These are phyloP conservation scores for Pelargonium fulgidum DNA, from an alignment of 441 rosid species.

Conservation along the genomic window DNA sequence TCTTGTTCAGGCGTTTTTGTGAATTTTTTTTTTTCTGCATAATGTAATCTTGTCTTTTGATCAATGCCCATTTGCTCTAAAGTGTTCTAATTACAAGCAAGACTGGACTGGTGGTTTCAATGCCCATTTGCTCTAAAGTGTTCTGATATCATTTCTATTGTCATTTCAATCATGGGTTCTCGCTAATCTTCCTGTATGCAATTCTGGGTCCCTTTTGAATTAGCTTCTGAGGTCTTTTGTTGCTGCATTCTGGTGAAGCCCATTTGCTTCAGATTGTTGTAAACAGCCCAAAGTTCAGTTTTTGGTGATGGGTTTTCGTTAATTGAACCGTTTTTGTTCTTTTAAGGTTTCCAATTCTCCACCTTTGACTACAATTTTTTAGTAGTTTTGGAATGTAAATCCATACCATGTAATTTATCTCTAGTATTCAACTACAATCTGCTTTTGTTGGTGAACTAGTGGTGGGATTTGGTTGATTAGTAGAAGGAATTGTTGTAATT, in stretches of 20 bases:
- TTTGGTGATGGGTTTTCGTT: slow-evolving; percentile 44
- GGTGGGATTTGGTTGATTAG: slow-evolving; percentile 35
- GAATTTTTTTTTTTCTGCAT: slow-evolving; percentile 16
- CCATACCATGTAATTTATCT: slow-evolving; percentile 36
- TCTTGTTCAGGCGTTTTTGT: slow-evolving; percentile 6
- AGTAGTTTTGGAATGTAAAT: slow-evolving; percentile 21
- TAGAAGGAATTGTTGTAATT: slow-evolving; percentile 20
- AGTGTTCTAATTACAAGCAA: slow-evolving; percentile 20
- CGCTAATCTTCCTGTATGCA: slow-evolving; percentile 31
- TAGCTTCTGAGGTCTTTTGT: slow-evolving; percentile 12
- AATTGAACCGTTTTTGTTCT: slow-evolving; percentile 22
- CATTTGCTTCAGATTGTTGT: slow-evolving; percentile 33
- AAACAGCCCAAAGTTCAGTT: slow-evolving; percentile 23
- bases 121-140: slow-evolving; percentile 29
- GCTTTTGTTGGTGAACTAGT: slow-evolving; percentile 20
- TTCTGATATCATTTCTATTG: slow-evolving; percentile 17
- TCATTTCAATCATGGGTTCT: slow-evolving; percentile 32
- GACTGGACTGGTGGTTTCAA: too few species aligned
- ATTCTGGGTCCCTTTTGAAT: slow-evolving; percentile 13
- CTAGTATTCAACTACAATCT: slow-evolving; percentile 16
- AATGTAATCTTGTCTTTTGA: slow-evolving; percentile 33
- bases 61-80: slow-evolving; percentile 30
- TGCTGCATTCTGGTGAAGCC: slow-evolving; percentile 23
- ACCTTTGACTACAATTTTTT: slow-evolving; percentile 19
- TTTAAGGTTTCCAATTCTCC: slow-evolving; percentile 11